Evolutionary conservation across 225 moss, liverwort and hornwort genomes (phyloP), one percentile per base, ranked within the genome.

Genomic region (Sphagnum contortum): DNA sequence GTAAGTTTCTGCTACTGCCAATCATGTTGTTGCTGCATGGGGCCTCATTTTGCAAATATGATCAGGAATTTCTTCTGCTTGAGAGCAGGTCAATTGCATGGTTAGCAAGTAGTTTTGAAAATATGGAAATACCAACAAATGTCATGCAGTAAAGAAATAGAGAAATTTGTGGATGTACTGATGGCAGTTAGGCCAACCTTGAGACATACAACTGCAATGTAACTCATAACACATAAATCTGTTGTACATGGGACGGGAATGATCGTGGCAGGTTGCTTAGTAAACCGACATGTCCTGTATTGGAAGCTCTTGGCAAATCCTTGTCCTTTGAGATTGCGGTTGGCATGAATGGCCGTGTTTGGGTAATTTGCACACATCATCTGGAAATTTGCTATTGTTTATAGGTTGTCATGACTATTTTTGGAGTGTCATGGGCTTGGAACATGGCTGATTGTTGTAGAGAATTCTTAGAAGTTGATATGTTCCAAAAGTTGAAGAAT

Each of bases 241-340:
- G 50, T 45, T 74, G 68, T 47, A 52, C 52, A 52, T 52, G 52
- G 52, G 52, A 6, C 29, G 29, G 29, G 29, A 29, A 29, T 29
- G 46, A 54, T 72, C 44, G 11, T 71, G 50, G 55, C 87, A 94
- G 94, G 71, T 80, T 98, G 70, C 72, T 93, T 56, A 79, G 75
- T 69, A 87, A 82, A 64, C 88, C 87, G 44, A 77, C 83, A 48
- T 87, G 77, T 72, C 81, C 90, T 59, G 85, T 87, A 4, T 77
- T 98, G 83, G 88, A 89, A 83, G 82, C 79, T 29, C 64, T 98
- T 45, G 90, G 90, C 57, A 89, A 89, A 69, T 82, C 63, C 55
- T 60, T 98, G 2, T 80, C 92, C 50, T 98, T 79, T 49, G 92
- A 98, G 83, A 90, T 98, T 75, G 90, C 96, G 62, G 83, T 98